These are phyloP conservation scores for Ophidiomyces ophidiicola DNA, from an alignment of 2,329 filamentous ascomycete species.

Conservation along the genomic window DNA sequence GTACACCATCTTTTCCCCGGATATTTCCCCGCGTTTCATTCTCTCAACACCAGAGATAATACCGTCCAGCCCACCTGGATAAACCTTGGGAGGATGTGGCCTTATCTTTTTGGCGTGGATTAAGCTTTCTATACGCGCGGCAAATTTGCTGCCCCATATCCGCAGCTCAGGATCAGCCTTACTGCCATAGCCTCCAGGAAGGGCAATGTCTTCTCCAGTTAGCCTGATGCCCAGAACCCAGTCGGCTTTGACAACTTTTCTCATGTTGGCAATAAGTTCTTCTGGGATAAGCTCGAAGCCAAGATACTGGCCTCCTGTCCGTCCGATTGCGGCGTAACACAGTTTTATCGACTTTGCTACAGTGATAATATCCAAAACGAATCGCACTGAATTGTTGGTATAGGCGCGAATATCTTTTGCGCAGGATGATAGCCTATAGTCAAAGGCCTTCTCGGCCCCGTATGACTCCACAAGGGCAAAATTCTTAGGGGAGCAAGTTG, in stretches of 20 bases:
- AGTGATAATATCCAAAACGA: constrained; percentile 14
- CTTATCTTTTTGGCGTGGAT: constrained; percentile 5
- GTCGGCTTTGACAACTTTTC: constrained; percentile 11
- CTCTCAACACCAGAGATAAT: constrained; percentile 2
- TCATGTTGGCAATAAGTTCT: neutral
- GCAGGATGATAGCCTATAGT: constrained; percentile 14
- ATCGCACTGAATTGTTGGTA: constrained; percentile 12
- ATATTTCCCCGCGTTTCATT: constrained; percentile 1
- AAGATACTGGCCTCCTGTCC: constrained; percentile 17
- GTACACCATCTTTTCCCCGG: constrained; percentile 3
- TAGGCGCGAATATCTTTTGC: constrained; percentile 17
- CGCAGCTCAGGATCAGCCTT: constrained; percentile 8
- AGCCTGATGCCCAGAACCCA: constrained; percentile 16
- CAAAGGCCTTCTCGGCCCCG: constrained; percentile 27
- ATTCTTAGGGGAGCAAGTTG: constrained; percentile 26
- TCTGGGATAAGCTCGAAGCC: constrained; percentile 15
- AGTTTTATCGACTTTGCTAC: constrained; percentile 13
- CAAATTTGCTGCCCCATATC: neutral
- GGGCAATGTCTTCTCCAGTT: constrained; percentile 14
- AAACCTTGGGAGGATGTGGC: constrained; percentile 4
- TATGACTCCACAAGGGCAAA: constrained; percentile 25
- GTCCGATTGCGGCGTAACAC: constrained; percentile 18
- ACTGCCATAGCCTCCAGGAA: constrained; percentile 10
- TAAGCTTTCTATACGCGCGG: constrained; percentile 3
- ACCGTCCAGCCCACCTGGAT: neutral